Conservation (phyloP, 2,329 filamentous ascomycete species). For the Colletotrichum ledebouriae region DNA sequence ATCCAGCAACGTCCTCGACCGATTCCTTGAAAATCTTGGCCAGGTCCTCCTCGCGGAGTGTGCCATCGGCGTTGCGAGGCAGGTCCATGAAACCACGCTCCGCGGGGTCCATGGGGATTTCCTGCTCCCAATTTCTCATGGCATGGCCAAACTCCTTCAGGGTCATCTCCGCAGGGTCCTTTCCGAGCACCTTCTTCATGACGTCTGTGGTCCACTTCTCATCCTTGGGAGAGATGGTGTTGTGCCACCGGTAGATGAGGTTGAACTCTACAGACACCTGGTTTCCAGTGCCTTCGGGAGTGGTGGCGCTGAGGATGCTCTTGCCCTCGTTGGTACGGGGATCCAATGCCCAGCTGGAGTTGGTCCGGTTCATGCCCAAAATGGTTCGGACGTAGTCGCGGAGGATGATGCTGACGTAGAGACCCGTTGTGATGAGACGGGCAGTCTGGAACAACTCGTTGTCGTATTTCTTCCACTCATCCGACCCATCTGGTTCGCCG, state of each 20-base stretch:
- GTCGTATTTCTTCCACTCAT: slow-evolving; percentile 53
- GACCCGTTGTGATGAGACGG: slow-evolving; percentile 64
- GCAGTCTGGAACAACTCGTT: slow-evolving; percentile 57
- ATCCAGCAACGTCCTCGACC: slow-evolving; percentile 64
- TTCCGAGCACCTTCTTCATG: slow-evolving; percentile 44
- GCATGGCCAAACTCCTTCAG: slow-evolving; percentile 19
- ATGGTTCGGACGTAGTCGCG: slow-evolving; percentile 57
- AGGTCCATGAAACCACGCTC: slow-evolving; percentile 66
- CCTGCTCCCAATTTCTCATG: slow-evolving; percentile 52
- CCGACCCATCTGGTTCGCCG: slow-evolving; percentile 31
- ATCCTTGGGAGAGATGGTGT: slow-evolving; percentile 49
- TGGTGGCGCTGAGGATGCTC: slow-evolving; percentile 49
- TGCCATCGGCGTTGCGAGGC: slow-evolving; percentile 63
- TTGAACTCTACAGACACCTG: slow-evolving; percentile 54
- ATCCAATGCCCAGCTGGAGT: slow-evolving; percentile 59
- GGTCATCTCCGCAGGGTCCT: slow-evolving; percentile 10
- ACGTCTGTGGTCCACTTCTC: slow-evolving; percentile 49
- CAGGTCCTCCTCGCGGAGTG: slow-evolving; percentile 66
- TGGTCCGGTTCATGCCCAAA: slow-evolving; percentile 63
- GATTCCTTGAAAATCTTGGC: slow-evolving; percentile 65
- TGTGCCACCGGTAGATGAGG: slow-evolving; percentile 53
- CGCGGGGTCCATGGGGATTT: slow-evolving; percentile 62
- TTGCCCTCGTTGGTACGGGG: slow-evolving; percentile 53
- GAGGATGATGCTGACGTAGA: slow-evolving; percentile 66
- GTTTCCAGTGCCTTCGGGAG: slow-evolving; percentile 50